These are phyloP conservation scores for Colletotrichum siamense DNA, from an alignment of 2,329 filamentous ascomycete genomes.

Conservation along the genomic window DNA sequence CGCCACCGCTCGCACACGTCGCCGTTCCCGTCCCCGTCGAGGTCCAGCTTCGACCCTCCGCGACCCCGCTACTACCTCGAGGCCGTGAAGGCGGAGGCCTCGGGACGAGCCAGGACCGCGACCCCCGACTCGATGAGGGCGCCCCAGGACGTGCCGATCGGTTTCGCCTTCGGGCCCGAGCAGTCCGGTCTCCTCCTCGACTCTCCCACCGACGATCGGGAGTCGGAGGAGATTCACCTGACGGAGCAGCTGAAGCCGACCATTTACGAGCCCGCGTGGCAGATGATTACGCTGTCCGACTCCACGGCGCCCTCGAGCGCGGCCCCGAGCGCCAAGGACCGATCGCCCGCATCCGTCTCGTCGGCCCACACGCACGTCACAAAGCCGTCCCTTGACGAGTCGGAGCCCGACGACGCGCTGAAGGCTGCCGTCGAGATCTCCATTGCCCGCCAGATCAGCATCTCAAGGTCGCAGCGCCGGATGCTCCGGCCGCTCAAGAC, in stretches of 20 bases:
- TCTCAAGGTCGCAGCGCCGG: constrained; percentile 66
- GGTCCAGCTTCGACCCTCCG: constrained; percentile 34
- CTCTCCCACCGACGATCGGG: constrained; percentile 40
- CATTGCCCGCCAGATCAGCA: constrained; percentile 71
- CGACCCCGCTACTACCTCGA: background rate
- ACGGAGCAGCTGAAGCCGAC: constrained; percentile 39
- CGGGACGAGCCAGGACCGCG: background rate
- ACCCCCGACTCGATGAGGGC: background rate
- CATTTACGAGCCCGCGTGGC: constrained; percentile 49
- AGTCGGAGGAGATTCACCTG: constrained; percentile 27
- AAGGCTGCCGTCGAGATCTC: constrained; percentile 68
- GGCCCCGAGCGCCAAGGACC: constrained; percentile 32
- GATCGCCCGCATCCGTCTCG: constrained; percentile 35
- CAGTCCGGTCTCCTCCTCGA: constrained; percentile 44
- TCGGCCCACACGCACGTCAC: constrained; percentile 38
- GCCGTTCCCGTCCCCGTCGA: constrained; percentile 52
- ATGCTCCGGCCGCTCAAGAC: constrained; percentile 61
- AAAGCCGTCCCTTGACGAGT: constrained; percentile 41
- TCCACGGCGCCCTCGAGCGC: constrained; percentile 26
- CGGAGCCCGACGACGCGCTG: constrained; percentile 41
- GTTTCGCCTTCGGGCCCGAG: constrained; percentile 36
- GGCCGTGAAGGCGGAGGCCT: background rate
- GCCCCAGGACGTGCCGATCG: background rate
- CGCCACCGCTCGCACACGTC: constrained; percentile 60
- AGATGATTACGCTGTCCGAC: constrained; percentile 48